Conservation (phyloP, 78 protist genomes). For the Cavenderia fasciculata region DNA sequence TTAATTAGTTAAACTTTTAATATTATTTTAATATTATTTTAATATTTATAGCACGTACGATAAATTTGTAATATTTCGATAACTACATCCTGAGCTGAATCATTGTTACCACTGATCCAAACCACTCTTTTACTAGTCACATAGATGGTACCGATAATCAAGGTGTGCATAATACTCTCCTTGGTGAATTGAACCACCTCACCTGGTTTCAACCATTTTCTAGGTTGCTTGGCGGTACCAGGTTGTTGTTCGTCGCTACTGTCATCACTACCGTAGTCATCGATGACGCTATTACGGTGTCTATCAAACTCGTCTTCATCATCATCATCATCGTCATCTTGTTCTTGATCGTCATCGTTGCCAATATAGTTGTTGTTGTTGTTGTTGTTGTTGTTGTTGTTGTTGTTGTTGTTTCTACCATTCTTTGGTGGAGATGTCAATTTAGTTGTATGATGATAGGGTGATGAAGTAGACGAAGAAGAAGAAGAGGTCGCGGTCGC, state of each 20-base stretch:
- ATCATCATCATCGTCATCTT: not conserved
- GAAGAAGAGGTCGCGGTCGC: not conserved
- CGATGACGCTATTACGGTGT: not conserved
- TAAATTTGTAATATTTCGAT: slow-evolving; percentile 30
- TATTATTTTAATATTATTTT: not conserved
- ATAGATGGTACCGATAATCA: slow-evolving; percentile 17
- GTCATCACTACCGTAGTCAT: not conserved
- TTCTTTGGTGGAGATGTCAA: not conserved
- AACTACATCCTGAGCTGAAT: slow-evolving; percentile 13
- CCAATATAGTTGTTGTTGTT: not conserved
- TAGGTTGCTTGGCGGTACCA: not conserved
- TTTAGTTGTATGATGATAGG: too few relatives aligned
- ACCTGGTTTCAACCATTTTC: slow-evolving; percentile 11
- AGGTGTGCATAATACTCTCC: slow-evolving; percentile 8
- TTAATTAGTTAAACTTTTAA: not conserved
- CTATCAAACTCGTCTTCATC: not conserved
- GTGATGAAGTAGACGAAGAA: too few relatives aligned
- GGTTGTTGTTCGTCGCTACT: not conserved
- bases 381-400: slow-evolving; percentile 1
- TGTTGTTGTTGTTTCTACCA: slow-evolving; percentile 9
- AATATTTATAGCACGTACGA: not conserved
- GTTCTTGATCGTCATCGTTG: not conserved
- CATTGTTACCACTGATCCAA: slow-evolving; percentile 7
- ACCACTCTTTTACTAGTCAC: slow-evolving; percentile 35
- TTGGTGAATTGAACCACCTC: not conserved